Evolutionary conservation across 805 yeast species (phyloP), one percentile per base, ranked within the genome.

Genomic region (Saccharomyces paradoxus): DNA sequence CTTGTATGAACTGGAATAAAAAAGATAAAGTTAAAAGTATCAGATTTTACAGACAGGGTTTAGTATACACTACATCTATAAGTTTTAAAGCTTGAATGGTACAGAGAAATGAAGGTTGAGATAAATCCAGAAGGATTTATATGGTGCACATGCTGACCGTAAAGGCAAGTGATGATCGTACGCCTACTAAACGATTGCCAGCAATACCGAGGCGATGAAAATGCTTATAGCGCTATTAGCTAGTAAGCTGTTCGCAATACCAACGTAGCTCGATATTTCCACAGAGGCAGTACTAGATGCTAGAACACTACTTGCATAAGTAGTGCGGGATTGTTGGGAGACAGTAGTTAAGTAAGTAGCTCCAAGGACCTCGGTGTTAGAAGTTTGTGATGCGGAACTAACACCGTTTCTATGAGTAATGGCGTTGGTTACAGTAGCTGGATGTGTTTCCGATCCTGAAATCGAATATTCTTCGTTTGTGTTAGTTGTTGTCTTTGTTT

Each of bases 401-500:
- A 63, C 44, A 53, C 60, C 59, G 22, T 48, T 46, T 55, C 56
- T 52, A 17, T 56, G 56, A 30, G 54, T 24, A 57, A 65, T 61
- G 31, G 66, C 22, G 32, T 46, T 32, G 26, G 29, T 68, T 63
- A 62, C 59, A 46, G 63, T 24, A n/a, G 21, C 2, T 47, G 67
- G 63, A 30, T 59, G 64, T 51, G 70, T 56, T 53, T 63, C 66
- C 50, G 62, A 50, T 60, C 61, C 41, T 6, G 41, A 37, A 37
- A n/a, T n/a, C 7, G 41, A 37, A 37, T 7, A n/a, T n/a, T 13
- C 41, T n/a, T 14, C 41, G 21, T 30, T 53, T 52, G 51, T 53
- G 60, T 51, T 62, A 63, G 70, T 67, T 65, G 64, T 53, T 54
- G 71, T 65, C 59, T 55, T 54, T 58, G 68, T 65, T 58, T 66